These are phyloP conservation scores for Ceratobasidium sp. DNA, from an alignment of 1,284 basidiomycete genomes.

Conservation along the genomic window DNA sequence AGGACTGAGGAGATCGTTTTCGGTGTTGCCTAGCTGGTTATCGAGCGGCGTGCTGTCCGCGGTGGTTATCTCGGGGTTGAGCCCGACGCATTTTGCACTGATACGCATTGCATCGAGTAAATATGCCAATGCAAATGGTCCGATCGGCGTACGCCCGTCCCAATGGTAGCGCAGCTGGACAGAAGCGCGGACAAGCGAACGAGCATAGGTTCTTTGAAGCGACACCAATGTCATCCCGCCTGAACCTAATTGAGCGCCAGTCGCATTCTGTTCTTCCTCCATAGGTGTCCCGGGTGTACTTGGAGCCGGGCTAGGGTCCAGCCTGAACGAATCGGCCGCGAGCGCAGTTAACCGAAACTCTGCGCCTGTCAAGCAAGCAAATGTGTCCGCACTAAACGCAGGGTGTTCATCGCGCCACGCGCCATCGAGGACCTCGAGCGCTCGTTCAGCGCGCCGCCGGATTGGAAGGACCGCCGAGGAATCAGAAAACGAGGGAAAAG, in stretches of 20 bases:
- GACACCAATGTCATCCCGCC: background rate
- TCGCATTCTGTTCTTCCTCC: background rate
- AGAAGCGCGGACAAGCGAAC: conserved; percentile 30
- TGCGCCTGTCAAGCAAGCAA: conserved; percentile 32
- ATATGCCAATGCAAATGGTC: conserved; percentile 19
- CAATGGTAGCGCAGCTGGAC: conserved; percentile 36
- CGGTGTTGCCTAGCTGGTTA: background rate
- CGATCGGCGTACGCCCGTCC: conserved; percentile 40
- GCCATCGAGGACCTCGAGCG: conserved; percentile 23
- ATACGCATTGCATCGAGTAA: conserved; percentile 36
- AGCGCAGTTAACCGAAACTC: conserved; percentile 23
- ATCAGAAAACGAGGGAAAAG: conserved; percentile 36
- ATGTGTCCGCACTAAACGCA: conserved; percentile 32
- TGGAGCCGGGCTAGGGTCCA: background rate
- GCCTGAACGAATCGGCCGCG: background rate
- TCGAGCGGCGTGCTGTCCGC: background rate
- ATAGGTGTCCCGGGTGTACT: conserved; percentile 2
- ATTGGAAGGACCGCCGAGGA: background rate
- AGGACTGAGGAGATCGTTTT: conserved; percentile 7
- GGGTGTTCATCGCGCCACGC: conserved; percentile 40
- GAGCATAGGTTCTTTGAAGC: conserved; percentile 27
- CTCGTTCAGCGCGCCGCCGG: conserved; percentile 21
- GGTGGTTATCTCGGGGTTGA: conserved; percentile 2
- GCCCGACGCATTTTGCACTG: conserved; percentile 3
- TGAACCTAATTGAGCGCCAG: background rate